A percentile compares a stretch with the other conserved stretches of the same genome.
These are phyloP conservation scores for Malassezia psittaci DNA, from an alignment of 1,284 basidiomycete genomes.

Conservation along the genomic window DNA sequence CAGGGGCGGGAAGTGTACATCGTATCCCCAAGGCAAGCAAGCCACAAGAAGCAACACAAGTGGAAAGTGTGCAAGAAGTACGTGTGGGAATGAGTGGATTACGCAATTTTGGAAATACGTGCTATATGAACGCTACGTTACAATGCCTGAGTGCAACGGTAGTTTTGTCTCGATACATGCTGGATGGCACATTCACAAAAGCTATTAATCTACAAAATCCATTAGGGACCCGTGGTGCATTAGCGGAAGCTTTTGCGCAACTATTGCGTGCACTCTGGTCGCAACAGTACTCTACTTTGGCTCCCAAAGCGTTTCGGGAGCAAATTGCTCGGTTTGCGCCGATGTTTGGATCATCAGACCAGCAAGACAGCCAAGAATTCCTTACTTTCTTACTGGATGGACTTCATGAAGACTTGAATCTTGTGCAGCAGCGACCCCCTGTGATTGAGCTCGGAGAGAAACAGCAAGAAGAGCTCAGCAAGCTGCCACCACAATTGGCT, in stretches of 20 bases:
- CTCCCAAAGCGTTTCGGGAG: conserved; percentile 76
- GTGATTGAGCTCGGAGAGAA: conserved; percentile 37
- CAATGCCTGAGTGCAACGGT: conserved; percentile 45
- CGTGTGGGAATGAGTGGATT: conserved; percentile 42
- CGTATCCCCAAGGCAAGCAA: neutral
- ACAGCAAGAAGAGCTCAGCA: conserved; percentile 52
- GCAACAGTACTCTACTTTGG: conserved; percentile 70
- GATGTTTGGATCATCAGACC: conserved; percentile 35
- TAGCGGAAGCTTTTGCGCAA: conserved; percentile 72
- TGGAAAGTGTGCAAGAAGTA: conserved; percentile 6
- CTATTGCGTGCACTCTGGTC: conserved; percentile 80
- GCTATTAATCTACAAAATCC: conserved; percentile 81
- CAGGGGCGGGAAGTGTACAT: neutral
- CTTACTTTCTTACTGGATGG: conserved; percentile 31
- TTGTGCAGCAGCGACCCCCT: conserved; percentile 32
- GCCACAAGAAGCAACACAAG: neutral
- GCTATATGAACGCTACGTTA: conserved; percentile 47
- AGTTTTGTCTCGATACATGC: conserved; percentile 37
- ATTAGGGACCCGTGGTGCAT: conserved; percentile 73
- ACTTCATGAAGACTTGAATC: conserved; percentile 27
- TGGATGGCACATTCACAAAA: conserved; percentile 64
- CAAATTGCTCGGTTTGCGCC: conserved; percentile 48
- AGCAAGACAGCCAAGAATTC: conserved; percentile 31
- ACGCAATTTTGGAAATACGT: conserved; percentile 46
- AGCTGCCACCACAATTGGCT: conserved; percentile 61